phyloP scores from a whole-genome alignment of 2,329 filamentous ascomycete species.

The Phoma sp. region DNA sequence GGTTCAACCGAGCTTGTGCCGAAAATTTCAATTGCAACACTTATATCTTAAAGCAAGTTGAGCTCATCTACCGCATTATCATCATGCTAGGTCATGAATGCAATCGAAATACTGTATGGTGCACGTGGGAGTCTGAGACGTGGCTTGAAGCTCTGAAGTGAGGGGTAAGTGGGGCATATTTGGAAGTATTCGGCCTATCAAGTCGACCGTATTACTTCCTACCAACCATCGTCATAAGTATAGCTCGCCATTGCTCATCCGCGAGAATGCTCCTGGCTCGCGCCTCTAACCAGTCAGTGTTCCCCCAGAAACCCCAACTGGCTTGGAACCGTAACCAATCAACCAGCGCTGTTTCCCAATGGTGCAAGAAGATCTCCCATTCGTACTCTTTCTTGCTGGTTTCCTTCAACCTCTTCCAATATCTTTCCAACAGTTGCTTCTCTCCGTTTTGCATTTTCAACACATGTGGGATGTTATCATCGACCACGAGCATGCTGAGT shows the following conservation, averaged over 20 bases:
- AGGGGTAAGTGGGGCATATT: constrained; percentile 13
- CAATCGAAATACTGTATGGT: neutral
- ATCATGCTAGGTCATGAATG: too few relatives aligned
- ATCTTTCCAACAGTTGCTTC: constrained; percentile 59
- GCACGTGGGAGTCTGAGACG: neutral
- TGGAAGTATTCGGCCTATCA: neutral
- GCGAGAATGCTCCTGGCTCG: constrained; percentile 38
- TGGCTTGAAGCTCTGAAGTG: neutral
- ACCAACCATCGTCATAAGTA: constrained; percentile 12
- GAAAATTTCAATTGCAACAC: neutral
- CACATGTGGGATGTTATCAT: constrained; percentile 43
- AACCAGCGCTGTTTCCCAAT: constrained; percentile 72
- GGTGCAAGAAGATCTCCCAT: constrained; percentile 62
- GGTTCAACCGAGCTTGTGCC: constrained; percentile 14
- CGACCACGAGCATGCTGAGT: constrained; percentile 56
- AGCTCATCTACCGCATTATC: too few relatives aligned
- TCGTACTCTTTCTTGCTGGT: constrained; percentile 54
- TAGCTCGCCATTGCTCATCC: constrained; percentile 30
- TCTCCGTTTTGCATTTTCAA: constrained; percentile 63
- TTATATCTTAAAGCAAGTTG: neutral
- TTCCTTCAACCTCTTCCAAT: constrained; percentile 52
- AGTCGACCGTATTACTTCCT: neutral
- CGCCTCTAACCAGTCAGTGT: constrained; percentile 46
- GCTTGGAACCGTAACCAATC: constrained; percentile 66
- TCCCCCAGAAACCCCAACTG: constrained; percentile 49